Conservation (phyloP, 805 yeast species). For the Sugiyamaella smithiae region DNA sequence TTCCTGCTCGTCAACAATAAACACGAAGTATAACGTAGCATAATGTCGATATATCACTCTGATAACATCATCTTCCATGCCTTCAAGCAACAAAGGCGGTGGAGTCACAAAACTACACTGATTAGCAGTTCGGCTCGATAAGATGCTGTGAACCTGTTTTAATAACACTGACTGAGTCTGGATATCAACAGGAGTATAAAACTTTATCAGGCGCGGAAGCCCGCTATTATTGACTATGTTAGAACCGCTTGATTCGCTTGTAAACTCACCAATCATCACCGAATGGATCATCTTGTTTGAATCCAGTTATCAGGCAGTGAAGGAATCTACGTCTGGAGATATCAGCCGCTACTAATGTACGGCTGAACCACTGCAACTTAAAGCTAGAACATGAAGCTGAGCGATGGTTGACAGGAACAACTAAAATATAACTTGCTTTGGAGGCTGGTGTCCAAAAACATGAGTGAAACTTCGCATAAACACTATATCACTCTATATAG, state of each 20-base stretch:
- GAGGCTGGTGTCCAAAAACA: too few species aligned
- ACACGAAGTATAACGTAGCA: slow-evolving; percentile 94
- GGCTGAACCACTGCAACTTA: too few species aligned
- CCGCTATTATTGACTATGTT: slow-evolving; percentile 79
- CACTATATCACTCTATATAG: too few species aligned
- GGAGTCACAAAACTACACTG: slow-evolving; percentile 90
- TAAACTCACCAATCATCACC: slow-evolving; percentile 67
- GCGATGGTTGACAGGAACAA: too few species aligned
- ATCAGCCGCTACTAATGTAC: too few species aligned
- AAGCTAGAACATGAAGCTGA: too few species aligned
- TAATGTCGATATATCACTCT: slow-evolving; percentile 91
- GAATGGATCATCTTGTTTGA: slow-evolving; percentile 93
- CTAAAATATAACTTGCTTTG: too few species aligned
- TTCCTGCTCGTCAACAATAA: slow-evolving; percentile 94
- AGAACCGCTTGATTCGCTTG: not conserved
- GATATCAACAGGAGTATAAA: slow-evolving; percentile 87
- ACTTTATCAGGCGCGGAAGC: slow-evolving; percentile 82
- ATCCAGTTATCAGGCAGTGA: too few species aligned
- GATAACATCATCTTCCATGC: slow-evolving; percentile 62
- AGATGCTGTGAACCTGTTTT: slow-evolving; percentile 76
- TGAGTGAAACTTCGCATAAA: too few species aligned
- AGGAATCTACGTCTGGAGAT: too few species aligned
- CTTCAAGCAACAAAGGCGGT: slow-evolving; percentile 64
- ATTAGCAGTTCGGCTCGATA: slow-evolving; percentile 63
- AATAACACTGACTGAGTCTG: slow-evolving; percentile 76